Conservation (phyloP, 306 rosid genomes). For the Citrullus amarus region DNA sequence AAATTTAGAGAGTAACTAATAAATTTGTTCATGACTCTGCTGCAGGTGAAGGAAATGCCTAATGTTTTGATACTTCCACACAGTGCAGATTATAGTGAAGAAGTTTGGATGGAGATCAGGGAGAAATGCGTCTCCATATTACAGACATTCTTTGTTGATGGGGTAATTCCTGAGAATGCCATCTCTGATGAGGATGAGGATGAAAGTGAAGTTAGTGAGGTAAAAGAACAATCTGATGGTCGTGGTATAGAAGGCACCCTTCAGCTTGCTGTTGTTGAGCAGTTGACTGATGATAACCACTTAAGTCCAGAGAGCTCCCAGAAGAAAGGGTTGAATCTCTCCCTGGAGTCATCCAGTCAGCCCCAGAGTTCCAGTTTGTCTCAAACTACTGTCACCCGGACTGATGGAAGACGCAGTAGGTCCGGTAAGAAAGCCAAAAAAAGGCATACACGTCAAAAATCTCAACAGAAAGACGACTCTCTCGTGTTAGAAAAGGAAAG, state of each 20-base stretch:
- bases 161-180: constrained; percentile 62
- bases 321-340: constrained; percentile 38
- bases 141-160: constrained; percentile 78
- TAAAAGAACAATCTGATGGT: constrained; percentile 49
- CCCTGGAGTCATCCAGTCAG: constrained; percentile 47
- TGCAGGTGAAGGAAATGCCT: constrained; percentile 99
- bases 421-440: constrained; percentile 90
- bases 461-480: constrained; percentile 59
- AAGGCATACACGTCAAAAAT: constrained; percentile 72
- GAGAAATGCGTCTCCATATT: constrained; percentile 82
- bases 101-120: constrained; percentile 98
- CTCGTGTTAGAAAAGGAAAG: constrained; percentile 57
- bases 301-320: constrained; percentile 54
- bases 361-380: constrained; percentile 61
- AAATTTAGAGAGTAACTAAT: not conserved
- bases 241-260: constrained; percentile 40
- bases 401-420: constrained; percentile 83
- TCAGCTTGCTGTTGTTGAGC: constrained; percentile 50
- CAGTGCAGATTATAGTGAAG: constrained; percentile 99
- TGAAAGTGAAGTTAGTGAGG: constrained; percentile 50
- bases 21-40: not conserved
- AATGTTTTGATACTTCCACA: constrained; percentile 96
- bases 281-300: constrained; percentile 33
- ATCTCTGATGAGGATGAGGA: constrained; percentile 67
- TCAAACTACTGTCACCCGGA: constrained; percentile 40